Conservation (phyloP, 768 basidiomycete species). For the Hericium alpestre region DNA sequence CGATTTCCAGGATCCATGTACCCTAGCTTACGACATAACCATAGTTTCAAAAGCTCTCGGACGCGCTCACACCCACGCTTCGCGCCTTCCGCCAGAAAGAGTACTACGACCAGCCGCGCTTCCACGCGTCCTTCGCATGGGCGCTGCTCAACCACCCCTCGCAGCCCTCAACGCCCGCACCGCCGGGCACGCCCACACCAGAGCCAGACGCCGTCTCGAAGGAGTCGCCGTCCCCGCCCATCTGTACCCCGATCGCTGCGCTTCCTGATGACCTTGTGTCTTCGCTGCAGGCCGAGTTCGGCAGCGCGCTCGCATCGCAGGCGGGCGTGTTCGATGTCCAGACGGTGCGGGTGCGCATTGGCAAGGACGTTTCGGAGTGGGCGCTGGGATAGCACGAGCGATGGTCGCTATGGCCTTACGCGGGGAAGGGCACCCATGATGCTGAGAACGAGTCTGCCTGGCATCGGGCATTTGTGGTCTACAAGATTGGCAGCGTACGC, state of each 20-base stretch:
- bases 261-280: constrained; percentile 38
- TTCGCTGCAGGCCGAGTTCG: constrained; percentile 39
- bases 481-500: no score
- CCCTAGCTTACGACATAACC: constrained; percentile 2
- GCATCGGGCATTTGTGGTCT: no score
- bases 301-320: constrained; percentile 29
- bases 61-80: constrained; percentile 49
- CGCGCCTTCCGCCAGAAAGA: constrained; percentile 55
- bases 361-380: constrained; percentile 52
- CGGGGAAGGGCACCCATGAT: no score
- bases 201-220: neutral
- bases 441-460: no score
- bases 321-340: constrained; percentile 43
- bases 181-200: neutral
- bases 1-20: neutral
- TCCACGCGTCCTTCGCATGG: constrained; percentile 89
- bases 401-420: no score
- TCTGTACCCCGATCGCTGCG: neutral
- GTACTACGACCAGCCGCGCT: constrained; percentile 74
- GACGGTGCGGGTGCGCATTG: constrained; percentile 55
- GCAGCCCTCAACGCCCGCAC: neutral
- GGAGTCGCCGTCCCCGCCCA: neutral
- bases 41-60: constrained; percentile 52
- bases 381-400: constrained; percentile 12
- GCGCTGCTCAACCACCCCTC: constrained; percentile 41